A percentile compares a stretch with the other conserved stretches of the same genome.
phyloP scores from a whole-genome alignment of 495 filamentous ascomycete species.

The Chaetomium fimeti region DNA sequence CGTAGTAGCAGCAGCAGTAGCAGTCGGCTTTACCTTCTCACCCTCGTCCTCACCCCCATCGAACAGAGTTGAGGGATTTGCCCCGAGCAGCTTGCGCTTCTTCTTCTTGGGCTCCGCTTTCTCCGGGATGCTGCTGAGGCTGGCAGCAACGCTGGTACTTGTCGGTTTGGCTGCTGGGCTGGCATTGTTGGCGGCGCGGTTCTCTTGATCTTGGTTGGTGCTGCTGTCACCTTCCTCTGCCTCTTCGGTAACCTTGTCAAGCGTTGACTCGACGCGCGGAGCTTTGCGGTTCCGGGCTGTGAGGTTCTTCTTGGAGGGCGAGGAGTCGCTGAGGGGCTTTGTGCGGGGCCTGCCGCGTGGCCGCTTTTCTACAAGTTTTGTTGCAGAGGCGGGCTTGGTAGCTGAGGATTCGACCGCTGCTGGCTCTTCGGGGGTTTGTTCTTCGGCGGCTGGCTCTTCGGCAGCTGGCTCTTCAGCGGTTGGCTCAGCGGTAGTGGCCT shows the following conservation, averaged over 20 bases:
- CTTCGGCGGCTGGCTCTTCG: no score
- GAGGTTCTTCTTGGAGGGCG: slow-evolving; percentile 46
- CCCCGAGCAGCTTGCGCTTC: slow-evolving; percentile 68
- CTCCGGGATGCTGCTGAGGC: neutral
- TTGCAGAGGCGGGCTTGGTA: slow-evolving; percentile 1
- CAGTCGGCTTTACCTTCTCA: slow-evolving; percentile 38
- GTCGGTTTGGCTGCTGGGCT: neutral
- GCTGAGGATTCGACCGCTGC: slow-evolving; percentile 14
- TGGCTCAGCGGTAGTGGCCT: slow-evolving; percentile 9
- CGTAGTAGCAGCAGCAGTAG: slow-evolving; percentile 12
- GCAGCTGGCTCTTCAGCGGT: slow-evolving; percentile 20
- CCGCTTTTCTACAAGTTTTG: slow-evolving; percentile 31
- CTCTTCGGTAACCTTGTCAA: slow-evolving; percentile 54
- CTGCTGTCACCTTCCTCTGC: slow-evolving; percentile 27
- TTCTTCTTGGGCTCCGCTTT: slow-evolving; percentile 59
- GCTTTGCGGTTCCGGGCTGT: slow-evolving; percentile 33
- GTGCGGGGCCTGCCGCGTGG: slow-evolving; percentile 44
- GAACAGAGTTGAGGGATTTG: slow-evolving; percentile 60
- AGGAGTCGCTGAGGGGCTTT: slow-evolving; percentile 37
- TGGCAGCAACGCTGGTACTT: slow-evolving; percentile 7
- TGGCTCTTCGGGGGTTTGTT: slow-evolving; percentile 17
- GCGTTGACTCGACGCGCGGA: slow-evolving; percentile 23
- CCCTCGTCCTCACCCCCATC: slow-evolving; percentile 72
- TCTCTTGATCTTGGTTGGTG: slow-evolving; percentile 27
- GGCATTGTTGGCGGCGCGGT: slow-evolving; percentile 12